Conservation (phyloP, 768 basidiomycete genomes). For the Cystobasidium ongulense region DNA sequence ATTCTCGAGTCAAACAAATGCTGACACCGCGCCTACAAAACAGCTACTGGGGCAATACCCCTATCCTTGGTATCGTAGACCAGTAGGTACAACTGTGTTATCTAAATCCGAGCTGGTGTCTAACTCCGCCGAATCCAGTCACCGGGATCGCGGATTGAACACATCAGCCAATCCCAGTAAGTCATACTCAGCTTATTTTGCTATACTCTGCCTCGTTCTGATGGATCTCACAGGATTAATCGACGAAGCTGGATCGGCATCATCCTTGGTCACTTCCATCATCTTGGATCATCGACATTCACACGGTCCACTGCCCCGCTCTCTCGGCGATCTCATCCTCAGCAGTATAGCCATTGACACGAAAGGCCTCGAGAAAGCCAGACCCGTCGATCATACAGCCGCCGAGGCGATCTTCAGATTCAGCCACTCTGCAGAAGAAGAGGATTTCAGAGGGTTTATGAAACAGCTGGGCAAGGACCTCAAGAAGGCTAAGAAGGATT, state of each 20-base stretch:
- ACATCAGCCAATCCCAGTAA: neutral
- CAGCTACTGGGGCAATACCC: constrained; percentile 21
- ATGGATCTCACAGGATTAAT: constrained; percentile 14
- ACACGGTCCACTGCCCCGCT: constrained; percentile 16
- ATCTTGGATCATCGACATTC: constrained; percentile 11
- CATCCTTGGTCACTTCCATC: constrained; percentile 23
- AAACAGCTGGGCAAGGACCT: constrained; percentile 26
- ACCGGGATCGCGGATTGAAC: constrained; percentile 12
- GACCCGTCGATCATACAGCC: neutral
- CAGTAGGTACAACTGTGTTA: constrained; percentile 1
- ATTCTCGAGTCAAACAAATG: neutral
- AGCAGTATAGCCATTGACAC: constrained; percentile 32
- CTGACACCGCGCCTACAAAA: neutral
- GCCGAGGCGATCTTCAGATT: constrained; percentile 16
- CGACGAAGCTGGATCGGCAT: constrained; percentile 8
- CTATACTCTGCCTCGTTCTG: neutral
- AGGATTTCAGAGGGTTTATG: constrained; percentile 23
- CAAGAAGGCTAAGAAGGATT: constrained; percentile 32
- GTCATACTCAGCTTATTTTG: neutral
- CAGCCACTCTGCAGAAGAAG: constrained; percentile 28
- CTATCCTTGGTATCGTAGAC: constrained; percentile 23
- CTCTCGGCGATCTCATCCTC: constrained; percentile 29
- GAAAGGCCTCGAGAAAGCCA: constrained; percentile 25
- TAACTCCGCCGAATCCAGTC: neutral
- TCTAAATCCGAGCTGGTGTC: neutral